These are phyloP conservation scores for Aspergillus sergii DNA, from an alignment of 2,329 filamentous ascomycete species.

Conservation along the genomic window DNA sequence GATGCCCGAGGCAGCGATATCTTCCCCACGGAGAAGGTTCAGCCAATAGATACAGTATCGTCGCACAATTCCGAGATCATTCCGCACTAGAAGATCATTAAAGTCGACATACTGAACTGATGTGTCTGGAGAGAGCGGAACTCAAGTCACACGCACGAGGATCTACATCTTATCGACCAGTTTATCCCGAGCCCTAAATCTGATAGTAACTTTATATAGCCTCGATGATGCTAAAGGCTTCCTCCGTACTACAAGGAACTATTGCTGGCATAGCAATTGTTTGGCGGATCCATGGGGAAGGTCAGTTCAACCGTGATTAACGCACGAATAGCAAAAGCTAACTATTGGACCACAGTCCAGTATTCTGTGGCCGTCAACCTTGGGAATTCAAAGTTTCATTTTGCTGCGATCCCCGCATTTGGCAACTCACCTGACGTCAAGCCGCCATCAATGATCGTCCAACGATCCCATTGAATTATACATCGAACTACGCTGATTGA, in stretches of 20 bases:
- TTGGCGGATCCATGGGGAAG: neutral
- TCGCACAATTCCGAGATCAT: neutral
- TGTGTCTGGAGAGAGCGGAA: neutral
- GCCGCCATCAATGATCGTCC: neutral
- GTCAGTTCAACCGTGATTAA: neutral
- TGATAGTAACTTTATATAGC: neutral
- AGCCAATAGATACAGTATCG: neutral
- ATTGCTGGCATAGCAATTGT: neutral
- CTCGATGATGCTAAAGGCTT: neutral
- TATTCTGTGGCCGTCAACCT: neutral
- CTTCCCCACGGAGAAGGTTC: no score
- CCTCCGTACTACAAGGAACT: neutral
- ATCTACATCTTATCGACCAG: neutral
- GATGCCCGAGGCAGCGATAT: neutral
- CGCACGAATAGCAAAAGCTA: no score
- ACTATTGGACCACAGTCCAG: neutral
- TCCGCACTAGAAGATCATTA: neutral
- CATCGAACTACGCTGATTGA: slow-evolving; percentile 2
- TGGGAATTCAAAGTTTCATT: neutral
- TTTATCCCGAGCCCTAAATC: neutral
- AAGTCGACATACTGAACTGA: neutral
- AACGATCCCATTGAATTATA: neutral
- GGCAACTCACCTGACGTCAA: slow-evolving; percentile 21
- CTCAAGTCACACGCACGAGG: neutral
- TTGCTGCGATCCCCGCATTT: slow-evolving; percentile 12